Percentiles rank a stretch among this genome's conserved stretches.
phyloP scores from a whole-genome alignment of 257 asterid species.

The Solanum chiquidenum region DNA sequence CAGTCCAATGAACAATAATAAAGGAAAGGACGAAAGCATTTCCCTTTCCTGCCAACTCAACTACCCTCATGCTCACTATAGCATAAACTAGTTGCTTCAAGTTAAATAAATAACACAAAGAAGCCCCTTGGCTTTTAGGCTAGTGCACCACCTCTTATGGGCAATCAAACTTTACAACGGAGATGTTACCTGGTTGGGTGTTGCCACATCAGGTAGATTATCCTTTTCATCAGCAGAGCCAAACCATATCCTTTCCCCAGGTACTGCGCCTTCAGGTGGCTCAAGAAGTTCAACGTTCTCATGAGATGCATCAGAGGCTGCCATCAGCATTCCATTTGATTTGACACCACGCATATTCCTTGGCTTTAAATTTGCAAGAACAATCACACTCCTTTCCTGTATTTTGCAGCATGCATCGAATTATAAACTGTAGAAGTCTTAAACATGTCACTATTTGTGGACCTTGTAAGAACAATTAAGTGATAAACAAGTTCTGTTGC shows the following conservation, averaged over 20 bases:
- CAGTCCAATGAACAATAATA: not conserved
- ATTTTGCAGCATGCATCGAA: not conserved
- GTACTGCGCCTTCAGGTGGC: conserved; percentile 73
- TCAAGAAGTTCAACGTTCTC: conserved; percentile 80
- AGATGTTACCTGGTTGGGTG: conserved; percentile 79
- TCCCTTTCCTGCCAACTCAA: not conserved
- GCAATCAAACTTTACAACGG: not conserved
- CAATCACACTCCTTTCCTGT: conserved; percentile 71
- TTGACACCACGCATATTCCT: conserved; percentile 95
- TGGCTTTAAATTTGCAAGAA: conserved; percentile 90
- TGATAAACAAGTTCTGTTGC: not conserved
- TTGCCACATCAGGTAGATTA: conserved; percentile 61
- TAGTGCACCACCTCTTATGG: not conserved
- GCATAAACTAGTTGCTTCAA: not conserved
- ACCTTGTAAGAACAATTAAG: not conserved
- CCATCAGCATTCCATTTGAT: conserved; percentile 90
- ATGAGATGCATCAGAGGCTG: conserved; percentile 85
- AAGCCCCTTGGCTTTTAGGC: not conserved
- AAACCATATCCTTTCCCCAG: conserved; percentile 95
- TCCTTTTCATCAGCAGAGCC: conserved; percentile 61
- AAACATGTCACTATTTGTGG: not conserved
- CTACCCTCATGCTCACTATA: not conserved
- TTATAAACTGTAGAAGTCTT: not conserved
- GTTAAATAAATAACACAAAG: not conserved
- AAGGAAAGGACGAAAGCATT: not conserved